These are phyloP conservation scores for Rubus parviflorus DNA, from an alignment of 306 rosid species.

Conservation along the genomic window DNA sequence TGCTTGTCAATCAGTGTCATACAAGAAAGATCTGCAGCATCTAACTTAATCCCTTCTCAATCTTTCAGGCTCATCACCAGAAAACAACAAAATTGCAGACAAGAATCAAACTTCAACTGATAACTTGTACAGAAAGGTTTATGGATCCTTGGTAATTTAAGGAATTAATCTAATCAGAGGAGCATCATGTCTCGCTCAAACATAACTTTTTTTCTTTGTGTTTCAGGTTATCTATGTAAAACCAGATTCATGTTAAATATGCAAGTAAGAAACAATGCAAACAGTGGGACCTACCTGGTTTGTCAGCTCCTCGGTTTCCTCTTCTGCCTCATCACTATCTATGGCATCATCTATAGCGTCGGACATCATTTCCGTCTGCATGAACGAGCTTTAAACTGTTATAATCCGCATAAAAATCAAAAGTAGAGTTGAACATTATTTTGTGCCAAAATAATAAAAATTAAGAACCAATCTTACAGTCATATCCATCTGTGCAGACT, in stretches of 20 bases:
- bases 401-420: conserved; percentile 21
- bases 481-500: conserved; percentile 99
- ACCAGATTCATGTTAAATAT: neutral
- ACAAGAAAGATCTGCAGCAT: conserved; percentile 5
- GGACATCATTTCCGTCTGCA: conserved; percentile 99
- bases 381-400: conserved; percentile 20
- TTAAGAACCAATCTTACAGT: conserved; percentile 60
- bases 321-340: conserved; percentile 96
- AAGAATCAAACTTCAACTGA: neutral
- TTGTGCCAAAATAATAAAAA: conserved; percentile 14
- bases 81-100: neutral
- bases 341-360: conserved; percentile 91
- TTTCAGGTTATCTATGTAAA: neutral
- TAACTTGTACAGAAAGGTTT: neutral
- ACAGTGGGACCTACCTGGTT: conserved; percentile 61
- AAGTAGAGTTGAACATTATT: neutral
- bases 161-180: neutral
- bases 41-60: conserved; percentile 24
- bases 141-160: neutral
- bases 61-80: neutral
- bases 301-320: conserved; percentile 92
- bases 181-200: neutral
- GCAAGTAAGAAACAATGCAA: conserved; percentile 22
- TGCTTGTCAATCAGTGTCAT: neutral
- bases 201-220: neutral